These are phyloP conservation scores for Berkeleyomyces rouxiae DNA, from an alignment of 2,329 filamentous ascomycete genomes.

Conservation along the genomic window DNA sequence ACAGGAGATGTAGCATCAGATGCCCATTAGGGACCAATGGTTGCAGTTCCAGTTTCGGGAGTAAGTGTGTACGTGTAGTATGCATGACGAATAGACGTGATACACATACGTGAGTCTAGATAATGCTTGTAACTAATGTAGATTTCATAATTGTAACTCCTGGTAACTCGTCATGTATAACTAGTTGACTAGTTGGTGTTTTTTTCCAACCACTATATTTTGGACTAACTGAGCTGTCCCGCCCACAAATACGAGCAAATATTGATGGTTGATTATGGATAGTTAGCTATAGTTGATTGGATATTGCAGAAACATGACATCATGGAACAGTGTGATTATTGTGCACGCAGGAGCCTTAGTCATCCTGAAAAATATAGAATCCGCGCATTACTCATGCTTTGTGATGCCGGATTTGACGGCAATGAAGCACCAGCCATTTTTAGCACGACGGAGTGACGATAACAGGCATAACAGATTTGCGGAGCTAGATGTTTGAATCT, in stretches of 20 bases:
- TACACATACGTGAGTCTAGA: background rate
- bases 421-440: background rate
- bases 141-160: no score
- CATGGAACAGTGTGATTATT: background rate
- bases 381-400: no score
- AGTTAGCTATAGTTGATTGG: background rate
- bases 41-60: background rate
- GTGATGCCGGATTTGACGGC: background rate
- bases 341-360: background rate
- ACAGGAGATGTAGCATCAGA: constrained; percentile 16
- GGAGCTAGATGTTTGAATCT: no score
- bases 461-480: no score
- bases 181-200: no score
- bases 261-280: background rate
- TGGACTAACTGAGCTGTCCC: background rate
- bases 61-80: no score
- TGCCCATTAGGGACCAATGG: background rate
- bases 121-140: no score
- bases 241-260: background rate
- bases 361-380: no score
- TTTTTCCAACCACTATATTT: background rate
- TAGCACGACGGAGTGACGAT: no score
- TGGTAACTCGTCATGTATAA: no score
- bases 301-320: background rate
- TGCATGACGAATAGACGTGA: background rate